These are phyloP conservation scores for Hericium erinaceus DNA, from an alignment of 768 basidiomycete genomes.

Conservation along the genomic window DNA sequence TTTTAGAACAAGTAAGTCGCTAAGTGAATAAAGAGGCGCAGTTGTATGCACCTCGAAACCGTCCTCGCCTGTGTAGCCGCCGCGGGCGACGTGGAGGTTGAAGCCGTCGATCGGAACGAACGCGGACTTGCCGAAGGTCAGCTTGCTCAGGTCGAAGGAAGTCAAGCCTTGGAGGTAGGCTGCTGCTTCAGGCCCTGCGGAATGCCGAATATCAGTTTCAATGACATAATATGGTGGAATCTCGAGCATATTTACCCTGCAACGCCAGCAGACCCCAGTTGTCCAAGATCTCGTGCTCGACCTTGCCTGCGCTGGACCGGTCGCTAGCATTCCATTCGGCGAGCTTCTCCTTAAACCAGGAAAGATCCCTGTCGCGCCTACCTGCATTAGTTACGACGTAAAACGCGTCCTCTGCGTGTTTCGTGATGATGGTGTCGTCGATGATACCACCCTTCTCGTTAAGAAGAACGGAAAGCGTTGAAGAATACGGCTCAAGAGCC, in stretches of 20 bases:
- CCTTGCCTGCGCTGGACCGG: conserved; percentile 41
- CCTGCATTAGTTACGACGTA: conserved; percentile 98
- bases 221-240: background rate
- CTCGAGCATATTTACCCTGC: conserved; percentile 50
- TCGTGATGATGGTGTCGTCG: conserved; percentile 90
- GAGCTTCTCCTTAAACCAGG: conserved; percentile 64
- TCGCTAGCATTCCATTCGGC: conserved; percentile 69
- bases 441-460: conserved; percentile 91
- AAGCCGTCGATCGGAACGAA: conserved; percentile 72
- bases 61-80: conserved; percentile 98
- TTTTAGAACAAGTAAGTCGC: background rate
- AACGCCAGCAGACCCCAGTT: conserved; percentile 84
- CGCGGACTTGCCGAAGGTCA: conserved; percentile 82
- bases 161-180: conserved; percentile 71
- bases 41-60: conserved; percentile 73
- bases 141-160: conserved; percentile 56
- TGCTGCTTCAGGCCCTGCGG: conserved; percentile 70
- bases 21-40: background rate
- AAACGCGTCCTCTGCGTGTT: conserved; percentile 68
- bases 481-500: conserved; percentile 58
- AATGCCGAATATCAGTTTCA: background rate
- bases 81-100: conserved; percentile 81
- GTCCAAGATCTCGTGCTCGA: conserved; percentile 75
- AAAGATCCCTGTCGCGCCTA: conserved; percentile 68
- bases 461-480: conserved; percentile 82